Percentiles rank a stretch among this genome's conserved stretches.
These are phyloP conservation scores for Colletotrichum sp. DNA, from an alignment of 2,329 filamentous ascomycete species.

Conservation along the genomic window DNA sequence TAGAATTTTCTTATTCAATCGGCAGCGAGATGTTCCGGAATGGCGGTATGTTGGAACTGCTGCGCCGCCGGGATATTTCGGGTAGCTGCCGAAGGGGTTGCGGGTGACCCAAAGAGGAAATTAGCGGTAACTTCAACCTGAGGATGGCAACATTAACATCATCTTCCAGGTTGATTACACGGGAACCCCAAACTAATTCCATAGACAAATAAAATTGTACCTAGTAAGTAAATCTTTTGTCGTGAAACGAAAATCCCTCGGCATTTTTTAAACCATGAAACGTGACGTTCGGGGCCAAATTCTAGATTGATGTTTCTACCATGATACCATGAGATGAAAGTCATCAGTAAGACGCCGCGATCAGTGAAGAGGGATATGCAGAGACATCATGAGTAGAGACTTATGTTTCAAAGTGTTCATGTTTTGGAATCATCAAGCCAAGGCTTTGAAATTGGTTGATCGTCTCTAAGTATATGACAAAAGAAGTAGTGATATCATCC, in stretches of 20 bases:
- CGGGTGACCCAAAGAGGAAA: not conserved
- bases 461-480: not conserved
- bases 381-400: not conserved
- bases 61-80: not conserved
- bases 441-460: not conserved
- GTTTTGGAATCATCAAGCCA: not conserved
- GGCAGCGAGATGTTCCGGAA: not conserved
- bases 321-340: not conserved
- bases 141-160: not conserved
- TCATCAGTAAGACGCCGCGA: not conserved
- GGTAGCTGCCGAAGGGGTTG: not conserved
- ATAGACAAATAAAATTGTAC: not conserved
- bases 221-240: not conserved
- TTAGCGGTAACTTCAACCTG: not conserved
- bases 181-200: rapidly evolving
- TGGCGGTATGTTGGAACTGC: not conserved
- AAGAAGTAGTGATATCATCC: not conserved
- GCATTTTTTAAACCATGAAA: not conserved
- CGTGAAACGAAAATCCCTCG: not conserved
- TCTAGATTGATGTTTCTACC: not conserved
- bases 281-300: not conserved
- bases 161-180: not conserved
- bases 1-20: not conserved
- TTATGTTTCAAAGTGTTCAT: rapidly evolving
- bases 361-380: not conserved